Evolutionary conservation across 352 stramenopile species (phyloP).

Genomic region (Phytophthora ramorum): DNA sequence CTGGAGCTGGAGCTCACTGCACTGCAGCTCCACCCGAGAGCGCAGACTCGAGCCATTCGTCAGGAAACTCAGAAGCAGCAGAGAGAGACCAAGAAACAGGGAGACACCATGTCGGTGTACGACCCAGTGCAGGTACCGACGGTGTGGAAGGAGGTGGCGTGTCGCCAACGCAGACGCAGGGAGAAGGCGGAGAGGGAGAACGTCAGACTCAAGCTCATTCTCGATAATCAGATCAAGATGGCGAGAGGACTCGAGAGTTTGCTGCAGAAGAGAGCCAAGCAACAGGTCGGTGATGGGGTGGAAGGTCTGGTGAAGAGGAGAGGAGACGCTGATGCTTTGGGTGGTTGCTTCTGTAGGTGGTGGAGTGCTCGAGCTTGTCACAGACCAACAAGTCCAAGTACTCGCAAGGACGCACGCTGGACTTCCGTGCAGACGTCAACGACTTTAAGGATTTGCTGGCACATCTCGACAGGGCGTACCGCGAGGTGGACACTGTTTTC

Average conservation of each 20-base stretch:
- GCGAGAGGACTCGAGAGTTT: conserved; percentile 42
- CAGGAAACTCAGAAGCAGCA: conserved; percentile 12
- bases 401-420: conserved; percentile 40
- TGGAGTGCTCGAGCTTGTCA: conserved; percentile 42
- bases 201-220: conserved; percentile 51
- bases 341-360: conserved; percentile 16
- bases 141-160: conserved; percentile 45
- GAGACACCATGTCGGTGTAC: conserved; percentile 22
- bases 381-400: conserved; percentile 44
- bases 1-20: conserved; percentile 68
- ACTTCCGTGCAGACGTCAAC: conserved; percentile 43
- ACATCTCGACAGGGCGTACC: conserved; percentile 41
- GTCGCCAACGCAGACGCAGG: conserved; percentile 46
- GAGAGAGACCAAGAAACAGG: background rate
- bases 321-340: background rate
- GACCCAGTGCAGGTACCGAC: conserved; percentile 27
- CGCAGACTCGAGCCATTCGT: conserved; percentile 42
- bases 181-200: conserved; percentile 62
- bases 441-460: conserved; percentile 45
- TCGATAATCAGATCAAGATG: conserved; percentile 52
- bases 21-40: conserved; percentile 38
- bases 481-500: conserved; percentile 48
- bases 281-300: conserved; percentile 20
- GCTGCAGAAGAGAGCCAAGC: conserved; percentile 40
- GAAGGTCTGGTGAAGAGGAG: background rate